Evolutionary conservation across 1,139 yeast species (phyloP).

Genomic region (Chernovozyma sophiae-reginae): DNA sequence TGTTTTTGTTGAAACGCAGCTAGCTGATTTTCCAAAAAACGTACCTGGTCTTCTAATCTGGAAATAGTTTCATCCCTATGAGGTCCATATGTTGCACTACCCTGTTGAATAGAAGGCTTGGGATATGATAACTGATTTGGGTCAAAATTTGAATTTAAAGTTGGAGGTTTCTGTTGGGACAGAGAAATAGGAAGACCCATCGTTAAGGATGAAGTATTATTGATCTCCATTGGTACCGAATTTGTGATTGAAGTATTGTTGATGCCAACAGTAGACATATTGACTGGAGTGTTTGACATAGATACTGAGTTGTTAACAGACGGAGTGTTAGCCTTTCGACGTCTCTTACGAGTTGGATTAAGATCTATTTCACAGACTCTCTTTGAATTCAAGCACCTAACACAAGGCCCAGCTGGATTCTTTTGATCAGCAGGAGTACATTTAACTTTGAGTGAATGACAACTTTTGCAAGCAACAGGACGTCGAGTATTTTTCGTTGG

Average conservation of each 20-base stretch:
- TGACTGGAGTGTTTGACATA: background rate
- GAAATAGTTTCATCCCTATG: constrained; percentile 8
- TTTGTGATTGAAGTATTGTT: background rate
- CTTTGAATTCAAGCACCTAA: constrained; percentile 63
- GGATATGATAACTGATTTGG: background rate
- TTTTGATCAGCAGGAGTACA: constrained; percentile 69
- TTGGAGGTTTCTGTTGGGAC: no score
- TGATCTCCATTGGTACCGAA: background rate
- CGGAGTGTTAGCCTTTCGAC: constrained; percentile 9
- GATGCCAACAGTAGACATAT: no score
- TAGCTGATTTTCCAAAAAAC: constrained; percentile 19
- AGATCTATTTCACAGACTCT: constrained; percentile 66
- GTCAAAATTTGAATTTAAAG: background rate
- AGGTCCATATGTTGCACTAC: constrained; percentile 1
- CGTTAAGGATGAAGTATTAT: background rate
- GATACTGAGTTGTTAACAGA: background rate
- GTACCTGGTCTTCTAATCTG: constrained; percentile 18
- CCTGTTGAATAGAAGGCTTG: constrained; percentile 15
- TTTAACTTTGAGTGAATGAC: constrained; percentile 76
- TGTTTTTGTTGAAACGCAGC: background rate
- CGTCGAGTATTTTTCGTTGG: constrained; percentile 15
- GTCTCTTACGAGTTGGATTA: constrained; percentile 54
- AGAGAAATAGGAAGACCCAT: no score
- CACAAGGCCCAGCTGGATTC: constrained; percentile 63
- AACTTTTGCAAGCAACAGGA: constrained; percentile 67